Percentiles rank a stretch among this genome's conserved stretches.
Conservation (phyloP, 805 yeast species). For the Blastobotrys terrestris region DNA sequence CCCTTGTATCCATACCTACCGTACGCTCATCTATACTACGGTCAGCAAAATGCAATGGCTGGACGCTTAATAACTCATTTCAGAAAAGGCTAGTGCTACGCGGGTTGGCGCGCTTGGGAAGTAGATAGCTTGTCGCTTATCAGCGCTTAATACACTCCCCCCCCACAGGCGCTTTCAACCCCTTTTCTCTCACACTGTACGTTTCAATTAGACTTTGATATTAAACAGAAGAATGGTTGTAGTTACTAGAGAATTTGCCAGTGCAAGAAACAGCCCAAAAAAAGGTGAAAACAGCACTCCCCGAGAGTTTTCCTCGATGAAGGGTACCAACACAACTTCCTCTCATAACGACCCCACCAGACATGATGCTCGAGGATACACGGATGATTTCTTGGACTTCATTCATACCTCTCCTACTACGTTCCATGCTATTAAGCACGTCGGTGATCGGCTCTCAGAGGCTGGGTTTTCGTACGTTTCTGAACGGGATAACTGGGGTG, state of each 20-base stretch:
- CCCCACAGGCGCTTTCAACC: background rate
- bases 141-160: too few species aligned
- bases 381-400: constrained; percentile 57
- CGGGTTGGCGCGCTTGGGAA: too few species aligned
- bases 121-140: too few species aligned
- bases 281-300: background rate
- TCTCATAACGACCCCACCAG: background rate
- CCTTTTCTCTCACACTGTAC: too few species aligned
- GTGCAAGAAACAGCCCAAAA: background rate
- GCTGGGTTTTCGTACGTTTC: constrained; percentile 61
- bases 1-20: too few species aligned
- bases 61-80: too few species aligned
- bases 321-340: background rate
- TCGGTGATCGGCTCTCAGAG: constrained; percentile 42
- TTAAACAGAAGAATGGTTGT: too few species aligned
- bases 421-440: constrained; percentile 58
- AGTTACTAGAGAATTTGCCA: background rate
- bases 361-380: constrained; percentile 8
- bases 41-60: too few species aligned
- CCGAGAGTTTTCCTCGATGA: background rate
- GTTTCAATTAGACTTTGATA: too few species aligned
- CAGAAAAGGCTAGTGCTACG: too few species aligned
- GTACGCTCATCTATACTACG: too few species aligned
- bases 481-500: constrained; percentile 56
- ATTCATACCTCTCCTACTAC: constrained; percentile 69